Evolutionary conservation across 306 rosid species (phyloP).

Genomic region (Gastrolobium villosum): DNA sequence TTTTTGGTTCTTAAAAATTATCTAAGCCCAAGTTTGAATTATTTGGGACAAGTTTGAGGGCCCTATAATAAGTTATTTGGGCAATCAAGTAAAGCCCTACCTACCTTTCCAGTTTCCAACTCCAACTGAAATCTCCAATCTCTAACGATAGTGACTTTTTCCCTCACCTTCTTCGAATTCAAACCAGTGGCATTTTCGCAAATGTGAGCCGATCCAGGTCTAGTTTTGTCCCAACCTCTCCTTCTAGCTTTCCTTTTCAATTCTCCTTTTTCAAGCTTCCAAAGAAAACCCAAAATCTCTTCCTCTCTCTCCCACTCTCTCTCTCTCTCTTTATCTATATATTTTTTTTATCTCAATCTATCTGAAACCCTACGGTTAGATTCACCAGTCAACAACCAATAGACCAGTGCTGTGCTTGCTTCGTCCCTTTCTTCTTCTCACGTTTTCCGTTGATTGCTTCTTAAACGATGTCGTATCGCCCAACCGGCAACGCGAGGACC

Average conservation of each 20-base stretch:
- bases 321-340: background rate
- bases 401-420: background rate
- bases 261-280: conserved; percentile 21
- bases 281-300: conserved; percentile 45
- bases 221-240: background rate
- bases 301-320: conserved; percentile 4
- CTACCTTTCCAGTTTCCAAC: too few relatives aligned
- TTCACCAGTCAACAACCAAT: conserved; percentile 28
- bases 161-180: conserved; percentile 58
- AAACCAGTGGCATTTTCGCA: conserved; percentile 66
- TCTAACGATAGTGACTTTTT: conserved; percentile 23
- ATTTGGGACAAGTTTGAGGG: background rate
- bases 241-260: conserved; percentile 26
- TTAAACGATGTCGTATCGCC: conserved; percentile 87
- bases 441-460: conserved; percentile 13
- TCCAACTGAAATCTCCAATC: background rate
- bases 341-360: too few relatives aligned
- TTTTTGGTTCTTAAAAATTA: too few relatives aligned
- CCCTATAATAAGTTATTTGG: too few relatives aligned
- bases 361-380: conserved; percentile 49
- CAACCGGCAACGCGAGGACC: conserved; percentile 72
- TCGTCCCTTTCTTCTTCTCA: background rate
- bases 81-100: too few relatives aligned
- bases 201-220: conserved; percentile 62
- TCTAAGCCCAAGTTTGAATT: background rate